These are phyloP conservation scores for Acanthamoeba royreba DNA, from an alignment of 208 protist genomes.

Conservation along the genomic window DNA sequence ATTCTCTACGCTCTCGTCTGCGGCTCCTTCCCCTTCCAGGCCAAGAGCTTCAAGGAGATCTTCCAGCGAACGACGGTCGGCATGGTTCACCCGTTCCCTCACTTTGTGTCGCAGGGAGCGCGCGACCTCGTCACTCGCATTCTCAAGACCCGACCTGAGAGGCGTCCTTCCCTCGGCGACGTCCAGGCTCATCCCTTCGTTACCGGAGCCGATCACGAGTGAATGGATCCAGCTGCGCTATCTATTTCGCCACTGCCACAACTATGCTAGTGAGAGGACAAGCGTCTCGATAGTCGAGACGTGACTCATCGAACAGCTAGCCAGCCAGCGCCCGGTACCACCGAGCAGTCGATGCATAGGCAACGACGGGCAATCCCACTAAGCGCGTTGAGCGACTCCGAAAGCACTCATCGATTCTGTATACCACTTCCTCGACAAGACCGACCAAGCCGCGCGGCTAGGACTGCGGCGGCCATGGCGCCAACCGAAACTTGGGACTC, in stretches of 20 bases:
- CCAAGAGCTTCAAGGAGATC: neutral
- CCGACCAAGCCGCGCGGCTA: too few species aligned
- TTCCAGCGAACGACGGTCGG: neutral
- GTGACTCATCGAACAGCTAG: too few species aligned
- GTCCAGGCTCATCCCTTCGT: neutral
- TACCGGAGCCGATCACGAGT: neutral
- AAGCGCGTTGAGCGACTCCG: too few species aligned
- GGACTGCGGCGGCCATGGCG: too few species aligned
- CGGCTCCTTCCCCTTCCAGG: constrained; percentile 24
- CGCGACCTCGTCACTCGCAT: neutral
- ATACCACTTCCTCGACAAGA: neutral
- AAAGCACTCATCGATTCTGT: too few species aligned
- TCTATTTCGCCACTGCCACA: too few species aligned
- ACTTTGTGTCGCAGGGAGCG: neutral
- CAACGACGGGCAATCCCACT: neutral
- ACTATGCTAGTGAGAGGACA: too few species aligned
- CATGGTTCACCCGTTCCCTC: neutral
- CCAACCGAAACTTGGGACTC: too few species aligned
- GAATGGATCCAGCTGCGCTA: neutral
- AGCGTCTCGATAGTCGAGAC: neutral
- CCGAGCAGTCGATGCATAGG: neutral
- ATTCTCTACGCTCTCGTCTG: neutral
- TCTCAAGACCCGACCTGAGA: neutral
- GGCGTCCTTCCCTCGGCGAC: neutral
- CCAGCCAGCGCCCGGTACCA: too few species aligned